Percentiles rank a stretch among this genome's conserved stretches.
Evolutionary conservation across 2,329 filamentous ascomycete species (phyloP).

Genomic region (Aureobasidium sp.): DNA sequence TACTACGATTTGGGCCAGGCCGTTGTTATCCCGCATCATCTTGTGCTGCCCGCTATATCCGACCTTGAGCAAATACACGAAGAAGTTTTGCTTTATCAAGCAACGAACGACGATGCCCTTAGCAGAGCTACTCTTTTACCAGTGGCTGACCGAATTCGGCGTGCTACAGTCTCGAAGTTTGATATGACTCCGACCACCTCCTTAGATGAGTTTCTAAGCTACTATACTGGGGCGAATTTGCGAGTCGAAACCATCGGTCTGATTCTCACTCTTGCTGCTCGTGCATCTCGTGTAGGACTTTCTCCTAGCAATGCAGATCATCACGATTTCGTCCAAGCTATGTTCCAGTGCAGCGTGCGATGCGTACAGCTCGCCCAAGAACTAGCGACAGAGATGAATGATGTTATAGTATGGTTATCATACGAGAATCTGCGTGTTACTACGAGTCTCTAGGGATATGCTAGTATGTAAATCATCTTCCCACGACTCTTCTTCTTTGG

Average conservation of each 20-base stretch:
- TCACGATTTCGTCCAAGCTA: slow-evolving; percentile 13
- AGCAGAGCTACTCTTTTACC: neutral
- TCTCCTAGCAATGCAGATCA: neutral
- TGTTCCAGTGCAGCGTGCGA: slow-evolving; percentile 11
- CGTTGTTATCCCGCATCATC: neutral
- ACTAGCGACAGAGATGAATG: slow-evolving; percentile 11
- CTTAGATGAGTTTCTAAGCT: slow-evolving; percentile 11
- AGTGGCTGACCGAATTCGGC: neutral
- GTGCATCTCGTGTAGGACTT: slow-evolving; percentile 10
- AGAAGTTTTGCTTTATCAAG: neutral
- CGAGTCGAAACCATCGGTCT: slow-evolving; percentile 18
- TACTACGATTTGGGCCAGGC: neutral
- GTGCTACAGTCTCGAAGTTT: neutral
- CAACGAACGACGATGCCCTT: neutral
- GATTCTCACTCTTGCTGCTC: slow-evolving; percentile 16
- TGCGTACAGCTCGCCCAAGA: slow-evolving; percentile 15
- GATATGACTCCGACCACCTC: neutral
- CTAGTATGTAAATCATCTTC: neutral
- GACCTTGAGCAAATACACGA: neutral
- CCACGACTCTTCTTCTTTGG: neutral
- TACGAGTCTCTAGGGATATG: neutral
- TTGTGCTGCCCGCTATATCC: neutral
- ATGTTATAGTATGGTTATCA: slow-evolving; percentile 15
- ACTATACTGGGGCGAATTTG: slow-evolving; percentile 16
- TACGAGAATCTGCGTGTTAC: slow-evolving; percentile 7